phyloP scores from a whole-genome alignment of 169 alveolate species.

The Toxoplasma gondii region DNA sequence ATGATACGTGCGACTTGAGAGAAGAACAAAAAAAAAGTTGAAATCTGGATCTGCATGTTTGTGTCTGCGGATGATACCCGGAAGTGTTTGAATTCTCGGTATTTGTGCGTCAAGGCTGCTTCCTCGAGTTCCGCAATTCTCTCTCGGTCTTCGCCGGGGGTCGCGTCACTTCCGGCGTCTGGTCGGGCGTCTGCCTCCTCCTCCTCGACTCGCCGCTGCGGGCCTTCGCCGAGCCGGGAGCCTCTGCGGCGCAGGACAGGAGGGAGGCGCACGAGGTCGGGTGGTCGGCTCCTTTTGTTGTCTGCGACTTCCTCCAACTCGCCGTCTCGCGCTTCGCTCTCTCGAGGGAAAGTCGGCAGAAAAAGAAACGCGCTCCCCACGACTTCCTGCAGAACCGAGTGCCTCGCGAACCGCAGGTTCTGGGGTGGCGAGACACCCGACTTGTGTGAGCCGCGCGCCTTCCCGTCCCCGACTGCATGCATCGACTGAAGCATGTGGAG shows the following conservation, averaged over 20 bases:
- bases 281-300: constrained; percentile 41
- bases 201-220: background rate
- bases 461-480: background rate
- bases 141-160: background rate
- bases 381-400: constrained; percentile 40
- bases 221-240: background rate
- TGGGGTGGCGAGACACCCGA: background rate
- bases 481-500: constrained; percentile 35
- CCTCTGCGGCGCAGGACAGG: background rate
- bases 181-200: background rate
- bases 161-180: background rate
- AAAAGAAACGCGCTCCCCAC: constrained; percentile 1
- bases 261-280: constrained; percentile 43
- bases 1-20: too few relatives aligned
- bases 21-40: too few relatives aligned
- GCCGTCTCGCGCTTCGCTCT: constrained; percentile 23
- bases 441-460: background rate
- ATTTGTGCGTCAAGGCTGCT: background rate
- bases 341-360: constrained; percentile 19
- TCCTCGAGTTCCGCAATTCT: background rate
- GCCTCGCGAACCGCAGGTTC: constrained; percentile 11
- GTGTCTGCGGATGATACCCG: too few relatives aligned
- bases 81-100: background rate
- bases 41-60: too few relatives aligned
- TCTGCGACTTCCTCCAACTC: constrained; percentile 34